Percentiles rank a stretch among this genome's conserved stretches.
Conservation (phyloP, 805 yeast genomes). For the Sugiyamaella americana region DNA sequence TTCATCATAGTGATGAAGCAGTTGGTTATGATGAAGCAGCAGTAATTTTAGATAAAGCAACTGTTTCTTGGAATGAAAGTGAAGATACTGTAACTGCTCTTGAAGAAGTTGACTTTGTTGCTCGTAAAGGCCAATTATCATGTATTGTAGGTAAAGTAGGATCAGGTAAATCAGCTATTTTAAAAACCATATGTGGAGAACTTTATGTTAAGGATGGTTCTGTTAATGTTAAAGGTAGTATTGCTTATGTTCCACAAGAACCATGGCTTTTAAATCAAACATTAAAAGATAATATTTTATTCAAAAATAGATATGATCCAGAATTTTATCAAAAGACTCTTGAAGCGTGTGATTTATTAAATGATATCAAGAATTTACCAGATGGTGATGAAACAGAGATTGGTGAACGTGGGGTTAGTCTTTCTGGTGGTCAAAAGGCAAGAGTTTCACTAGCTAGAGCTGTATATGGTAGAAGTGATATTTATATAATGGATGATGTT, state of each 20-base stretch:
- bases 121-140: slow-evolving; percentile 52
- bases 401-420: slow-evolving; percentile 94
- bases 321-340: slow-evolving; percentile 68
- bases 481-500: slow-evolving; percentile 79
- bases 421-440: slow-evolving; percentile 97
- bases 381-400: slow-evolving; percentile 90
- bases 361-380: slow-evolving; percentile 75
- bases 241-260: slow-evolving; percentile 86
- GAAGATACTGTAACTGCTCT: slow-evolving; percentile 92
- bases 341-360: slow-evolving; percentile 74
- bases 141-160: slow-evolving; percentile 85
- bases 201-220: slow-evolving; percentile 54
- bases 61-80: slow-evolving; percentile 87
- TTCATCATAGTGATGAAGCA: slow-evolving; percentile 33
- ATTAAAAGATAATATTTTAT: slow-evolving; percentile 68
- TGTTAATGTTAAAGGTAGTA: slow-evolving; percentile 74
- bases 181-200: slow-evolving; percentile 81
- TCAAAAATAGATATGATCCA: slow-evolving; percentile 60
- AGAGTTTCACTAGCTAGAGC: slow-evolving; percentile 95
- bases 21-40: neutral
- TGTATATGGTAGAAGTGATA: slow-evolving; percentile 75
- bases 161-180: slow-evolving; percentile 77
- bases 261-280: slow-evolving; percentile 90
- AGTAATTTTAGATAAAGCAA: slow-evolving; percentile 61
- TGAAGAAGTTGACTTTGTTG: slow-evolving; percentile 18